These are phyloP conservation scores for Cicer cuneatum DNA, from an alignment of 306 rosid species.

Conservation along the genomic window DNA sequence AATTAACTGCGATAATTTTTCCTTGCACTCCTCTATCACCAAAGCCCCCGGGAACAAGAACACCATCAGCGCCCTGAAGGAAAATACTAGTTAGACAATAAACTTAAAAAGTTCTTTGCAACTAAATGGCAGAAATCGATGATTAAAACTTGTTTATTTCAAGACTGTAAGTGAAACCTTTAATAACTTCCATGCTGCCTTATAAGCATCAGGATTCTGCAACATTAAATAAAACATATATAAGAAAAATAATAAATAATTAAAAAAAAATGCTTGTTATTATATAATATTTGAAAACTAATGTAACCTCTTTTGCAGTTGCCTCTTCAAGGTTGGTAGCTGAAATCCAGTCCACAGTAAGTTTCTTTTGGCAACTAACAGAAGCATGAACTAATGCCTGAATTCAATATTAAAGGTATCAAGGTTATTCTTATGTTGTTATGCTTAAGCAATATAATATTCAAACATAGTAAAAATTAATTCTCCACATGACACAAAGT, in stretches of 20 bases:
- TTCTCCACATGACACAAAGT: constrained; percentile 7
- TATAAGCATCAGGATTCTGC: constrained; percentile 73
- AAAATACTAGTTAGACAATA: constrained; percentile 33
- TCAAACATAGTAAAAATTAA: constrained; percentile 8
- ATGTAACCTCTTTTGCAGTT: constrained; percentile 64
- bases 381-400: constrained; percentile 90
- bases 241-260: constrained; percentile 18
- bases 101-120: background rate
- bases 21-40: constrained; percentile 95
- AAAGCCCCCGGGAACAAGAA: constrained; percentile 95
- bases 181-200: constrained; percentile 81
- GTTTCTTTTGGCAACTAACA: constrained; percentile 67
- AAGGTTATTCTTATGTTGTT: constrained; percentile 19
- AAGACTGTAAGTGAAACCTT: constrained; percentile 54
- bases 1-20: constrained; percentile 84
- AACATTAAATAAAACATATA: constrained; percentile 42
- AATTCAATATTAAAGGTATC: constrained; percentile 28
- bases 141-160: constrained; percentile 9
- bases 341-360: constrained; percentile 78
- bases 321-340: constrained; percentile 74
- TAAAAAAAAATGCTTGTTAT: background rate
- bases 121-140: background rate
- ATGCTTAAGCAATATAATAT: background rate
- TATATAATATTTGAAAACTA: constrained; percentile 29
- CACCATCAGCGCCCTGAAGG: constrained; percentile 90